Conservation (phyloP, 805 yeast species). For the Saccharomycopsis selenospora region DNA sequence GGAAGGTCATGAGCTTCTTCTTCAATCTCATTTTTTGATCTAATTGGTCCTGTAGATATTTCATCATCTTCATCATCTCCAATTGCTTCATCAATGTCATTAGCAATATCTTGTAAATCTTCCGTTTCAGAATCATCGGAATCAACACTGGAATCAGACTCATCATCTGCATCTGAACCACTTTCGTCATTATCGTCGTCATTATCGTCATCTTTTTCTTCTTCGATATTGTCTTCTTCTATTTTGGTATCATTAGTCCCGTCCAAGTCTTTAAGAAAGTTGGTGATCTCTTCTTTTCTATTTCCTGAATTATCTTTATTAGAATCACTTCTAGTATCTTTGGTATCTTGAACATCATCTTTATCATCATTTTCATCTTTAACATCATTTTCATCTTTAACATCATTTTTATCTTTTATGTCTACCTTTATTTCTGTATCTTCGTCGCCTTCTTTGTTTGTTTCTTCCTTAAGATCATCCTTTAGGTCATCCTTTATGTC, state of each 20-base stretch:
- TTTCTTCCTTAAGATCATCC: neutral
- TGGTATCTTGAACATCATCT: neutral
- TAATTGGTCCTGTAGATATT: conserved; percentile 53
- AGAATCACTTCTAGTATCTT: neutral
- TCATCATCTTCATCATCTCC: conserved; percentile 36
- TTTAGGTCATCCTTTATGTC: no score
- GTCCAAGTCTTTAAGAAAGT: neutral
- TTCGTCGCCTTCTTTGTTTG: conserved; percentile 7
- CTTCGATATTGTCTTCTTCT: conserved; percentile 23
- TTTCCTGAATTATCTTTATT: neutral
- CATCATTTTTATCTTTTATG: neutral
- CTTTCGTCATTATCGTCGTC: conserved; percentile 22
- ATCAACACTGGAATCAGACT: conserved; percentile 22
- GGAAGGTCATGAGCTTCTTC: conserved; percentile 67
- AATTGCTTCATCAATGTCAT: conserved; percentile 20
- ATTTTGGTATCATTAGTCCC: conserved; percentile 28
- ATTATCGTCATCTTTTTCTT: conserved; percentile 23
- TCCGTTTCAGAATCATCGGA: conserved; percentile 21
- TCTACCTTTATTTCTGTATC: conserved; percentile 4
- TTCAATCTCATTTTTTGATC: conserved; percentile 71
- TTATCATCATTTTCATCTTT: conserved; percentile 3
- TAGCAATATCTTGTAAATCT: conserved; percentile 23
- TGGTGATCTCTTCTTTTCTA: neutral
- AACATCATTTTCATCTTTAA: conserved; percentile 5
- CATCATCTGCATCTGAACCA: conserved; percentile 16